phyloP scores from a whole-genome alignment of 257 asterid species.

The Linaria vulgaris region DNA sequence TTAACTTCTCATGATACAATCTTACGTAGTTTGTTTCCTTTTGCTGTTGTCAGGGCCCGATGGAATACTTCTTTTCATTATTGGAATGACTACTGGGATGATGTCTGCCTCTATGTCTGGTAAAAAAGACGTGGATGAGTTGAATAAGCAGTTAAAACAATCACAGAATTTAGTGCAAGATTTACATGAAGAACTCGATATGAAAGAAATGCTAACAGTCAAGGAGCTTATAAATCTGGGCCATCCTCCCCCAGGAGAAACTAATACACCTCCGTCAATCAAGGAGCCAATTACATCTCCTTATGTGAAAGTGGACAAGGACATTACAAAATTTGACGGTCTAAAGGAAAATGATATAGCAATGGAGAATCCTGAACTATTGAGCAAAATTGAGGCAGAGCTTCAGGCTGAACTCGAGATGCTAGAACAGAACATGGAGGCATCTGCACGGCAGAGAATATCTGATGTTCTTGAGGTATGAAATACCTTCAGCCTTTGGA shows the following conservation, averaged over 20 bases:
- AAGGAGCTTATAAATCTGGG: conserved; percentile 47
- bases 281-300: conserved; percentile 40
- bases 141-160: conserved; percentile 51
- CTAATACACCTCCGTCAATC: conserved; percentile 23
- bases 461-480: conserved; percentile 47
- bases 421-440: conserved; percentile 52
- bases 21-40: not conserved
- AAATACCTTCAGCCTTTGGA: conserved; percentile 7
- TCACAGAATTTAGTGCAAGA: conserved; percentile 56
- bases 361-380: conserved; percentile 35
- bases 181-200: conserved; percentile 63
- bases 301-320: conserved; percentile 16
- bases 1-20: not conserved
- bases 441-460: conserved; percentile 36
- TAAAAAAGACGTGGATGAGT: conserved; percentile 42
- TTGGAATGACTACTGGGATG: conserved; percentile 64
- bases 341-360: conserved; percentile 18
- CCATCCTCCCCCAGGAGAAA: too few species aligned
- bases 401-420: conserved; percentile 81
- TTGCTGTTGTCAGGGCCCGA: conserved; percentile 40
- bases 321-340: conserved; percentile 9
- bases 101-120: conserved; percentile 38
- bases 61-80: conserved; percentile 41
- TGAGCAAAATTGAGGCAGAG: conserved; percentile 73
- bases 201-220: conserved; percentile 57